Base-by-base conservation (phyloP, 768 basidiomycete species). In the Leccinellum albellum region DNA sequence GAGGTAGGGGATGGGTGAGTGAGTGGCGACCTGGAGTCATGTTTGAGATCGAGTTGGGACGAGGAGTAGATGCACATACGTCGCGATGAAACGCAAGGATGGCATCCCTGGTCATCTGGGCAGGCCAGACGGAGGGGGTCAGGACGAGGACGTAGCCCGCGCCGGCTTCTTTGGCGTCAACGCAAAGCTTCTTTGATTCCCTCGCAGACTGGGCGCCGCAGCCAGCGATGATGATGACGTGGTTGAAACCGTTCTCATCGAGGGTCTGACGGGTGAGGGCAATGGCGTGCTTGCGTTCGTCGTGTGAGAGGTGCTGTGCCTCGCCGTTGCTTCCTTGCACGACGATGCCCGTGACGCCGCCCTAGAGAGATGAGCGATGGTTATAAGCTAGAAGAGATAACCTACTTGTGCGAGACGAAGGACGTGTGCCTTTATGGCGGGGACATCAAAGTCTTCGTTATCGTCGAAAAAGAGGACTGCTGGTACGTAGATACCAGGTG, bases 141-240 rank as follows among this genome's bases (percentile, higher is more conserved):
- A 83, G 76, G 26, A 93, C 88, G 50, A 92, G 83, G 20, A 80
- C 85, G 64, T 87, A 82, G n/a, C 82, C 81, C 26, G 92, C 91
- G n/a, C 92, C 91, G 3, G 89, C 89, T 26, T 85, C 86, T 56
- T 83, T 82, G 5, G 91, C 92, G 63, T 93, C 88, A 10, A 72
- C 68, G 63, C 85, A 86, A 15, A 94, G 78, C 66, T 78, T 72
- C 72, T 82, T 80, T 32, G 90, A 92, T 70, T 91, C 89, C 17
- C 85, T 78, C 0, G 89, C 86, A 2, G 89, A 90, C 59, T 85
- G 88, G 1, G 87, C 88, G 1, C 93, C 93, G 5, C 91, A 92
- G 2, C 93, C 93, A 6, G 88, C 92, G 57, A 94, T 84, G 44
- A 94, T 79, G 14, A 87, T 71, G 40, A 85, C 80, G 40, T 87